Percentiles rank a stretch among this genome's conserved stretches.
These are phyloP conservation scores for Jatropha multifida DNA, from an alignment of 441 rosid species.

Conservation along the genomic window DNA sequence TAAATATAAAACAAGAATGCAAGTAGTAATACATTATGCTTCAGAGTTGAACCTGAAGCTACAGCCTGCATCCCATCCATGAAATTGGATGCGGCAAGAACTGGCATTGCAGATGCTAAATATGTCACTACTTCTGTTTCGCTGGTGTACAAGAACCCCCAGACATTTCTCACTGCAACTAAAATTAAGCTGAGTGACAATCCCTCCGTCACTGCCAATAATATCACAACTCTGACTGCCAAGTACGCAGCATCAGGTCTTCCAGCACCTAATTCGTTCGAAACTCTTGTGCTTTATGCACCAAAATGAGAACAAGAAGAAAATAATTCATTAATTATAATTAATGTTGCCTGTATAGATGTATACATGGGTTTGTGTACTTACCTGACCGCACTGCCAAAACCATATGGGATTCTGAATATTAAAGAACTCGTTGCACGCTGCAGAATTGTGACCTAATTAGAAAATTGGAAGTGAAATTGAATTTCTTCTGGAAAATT, in stretches of 20 bases:
- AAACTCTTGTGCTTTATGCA: conserved; percentile 51
- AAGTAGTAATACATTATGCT: too few species aligned
- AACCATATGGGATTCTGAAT: conserved; percentile 45
- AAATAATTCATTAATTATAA: background rate
- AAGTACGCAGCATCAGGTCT: conserved; percentile 40
- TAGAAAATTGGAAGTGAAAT: conserved; percentile 7
- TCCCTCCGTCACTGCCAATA: conserved; percentile 31
- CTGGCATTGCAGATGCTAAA: conserved; percentile 39
- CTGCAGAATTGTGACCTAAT: conserved; percentile 24
- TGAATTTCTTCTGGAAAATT: background rate
- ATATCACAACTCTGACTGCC: conserved; percentile 33
- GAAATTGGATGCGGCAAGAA: conserved; percentile 46
- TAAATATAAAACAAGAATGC: background rate
- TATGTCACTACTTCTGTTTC: conserved; percentile 31
- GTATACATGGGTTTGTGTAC: background rate
- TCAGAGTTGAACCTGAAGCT: conserved; percentile 44
- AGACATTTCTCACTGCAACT: conserved; percentile 19
- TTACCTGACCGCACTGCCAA: conserved; percentile 52
- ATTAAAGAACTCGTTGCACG: conserved; percentile 41
- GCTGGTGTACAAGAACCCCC: conserved; percentile 36
- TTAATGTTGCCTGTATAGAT: background rate
- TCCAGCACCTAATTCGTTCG: conserved; percentile 62
- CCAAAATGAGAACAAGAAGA: background rate
- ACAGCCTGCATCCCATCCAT: conserved; percentile 59
- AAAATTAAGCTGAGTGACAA: conserved; percentile 23